Conservation (phyloP, 495 filamentous ascomycete species). For the Aspergillus wentii region DNA sequence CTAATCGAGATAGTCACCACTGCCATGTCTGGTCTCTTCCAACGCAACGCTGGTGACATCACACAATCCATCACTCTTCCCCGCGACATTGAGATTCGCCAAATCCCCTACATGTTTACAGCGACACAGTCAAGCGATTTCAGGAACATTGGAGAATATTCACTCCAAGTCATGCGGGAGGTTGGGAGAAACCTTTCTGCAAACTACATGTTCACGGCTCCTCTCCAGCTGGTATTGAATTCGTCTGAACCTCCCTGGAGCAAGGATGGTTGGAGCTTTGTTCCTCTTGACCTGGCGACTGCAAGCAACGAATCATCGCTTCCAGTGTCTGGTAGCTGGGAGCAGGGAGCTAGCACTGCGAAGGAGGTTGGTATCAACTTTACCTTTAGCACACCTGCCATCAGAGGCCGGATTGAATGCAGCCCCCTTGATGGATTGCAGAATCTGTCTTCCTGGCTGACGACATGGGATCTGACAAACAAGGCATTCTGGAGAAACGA, state of each 20-base stretch:
- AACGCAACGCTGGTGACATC: constrained; percentile 11
- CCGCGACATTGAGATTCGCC: constrained; percentile 11
- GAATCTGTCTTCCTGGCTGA: constrained; percentile 21
- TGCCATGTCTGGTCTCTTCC: constrained; percentile 32
- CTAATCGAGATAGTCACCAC: constrained; percentile 23
- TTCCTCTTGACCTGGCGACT: constrained; percentile 14
- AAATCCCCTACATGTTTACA: constrained; percentile 11
- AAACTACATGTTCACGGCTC: constrained; percentile 26
- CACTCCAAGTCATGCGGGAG: constrained; percentile 2
- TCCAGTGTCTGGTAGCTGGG: no score
- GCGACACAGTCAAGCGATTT: constrained; percentile 5
- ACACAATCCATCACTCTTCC: constrained; percentile 7
- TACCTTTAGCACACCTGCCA: constrained; percentile 22
- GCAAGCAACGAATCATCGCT: background rate
- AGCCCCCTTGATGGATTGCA: constrained; percentile 8
- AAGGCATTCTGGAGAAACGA: no score
- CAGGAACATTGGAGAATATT: no score
- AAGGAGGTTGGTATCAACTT: constrained; percentile 12
- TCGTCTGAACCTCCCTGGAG: constrained; percentile 30
- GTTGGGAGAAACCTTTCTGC: constrained; percentile 16
- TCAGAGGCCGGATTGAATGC: constrained; percentile 26
- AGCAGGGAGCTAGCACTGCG: background rate
- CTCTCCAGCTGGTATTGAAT: constrained; percentile 22
- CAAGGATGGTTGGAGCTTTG: constrained; percentile 32
- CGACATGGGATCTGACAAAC: constrained; percentile 14